Evolutionary conservation across 2,329 filamentous ascomycete species (phyloP), one percentile per base, ranked within the genome.

Genomic region (Elsinoe ampelina): DNA sequence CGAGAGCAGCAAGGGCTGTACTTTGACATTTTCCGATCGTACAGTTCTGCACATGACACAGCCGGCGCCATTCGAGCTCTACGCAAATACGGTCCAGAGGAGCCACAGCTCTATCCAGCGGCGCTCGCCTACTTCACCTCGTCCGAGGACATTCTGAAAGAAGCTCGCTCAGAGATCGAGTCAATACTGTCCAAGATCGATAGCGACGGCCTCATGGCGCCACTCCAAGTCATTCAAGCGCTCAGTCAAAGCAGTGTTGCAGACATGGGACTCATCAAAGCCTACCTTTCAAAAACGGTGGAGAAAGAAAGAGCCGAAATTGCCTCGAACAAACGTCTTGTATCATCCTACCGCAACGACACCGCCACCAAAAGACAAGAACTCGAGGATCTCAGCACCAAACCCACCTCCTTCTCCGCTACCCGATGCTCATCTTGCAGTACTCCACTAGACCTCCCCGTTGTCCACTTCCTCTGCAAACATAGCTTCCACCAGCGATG

Each of bases 181-280:
- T 77, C 75, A 0, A 85, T 98, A 1, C 78, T 98, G 10, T 80
- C 83, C 61, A 90, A 88, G 65, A 97, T 98, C 63, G 89, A 96
- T 67, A 80, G 86, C 60, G 90, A 95, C 64, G 86, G 89, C 0
- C 80, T 98, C 36, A 93, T 98, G 88, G 92, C 93, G 0, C 93
- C 93, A 0, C 76, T 98, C 3, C 93, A 98, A 69, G 93, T 98
- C 32, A 93, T 98, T 13, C 92, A 98, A 71, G 93, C 91, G 0
- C 80, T 98, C 12, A 85, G 81, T 59, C 80, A 80, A 54, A 87
- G 86, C 63, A 81, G 84, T 5, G 89, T 96, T 2, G 92, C 95
- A 0, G 97, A 90, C 0, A 96, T 98, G 88, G 93, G 92, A 52
- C 90, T 97, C 80, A 86, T 98, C 60, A 97, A 96, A 72, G 83